Percentiles rank a stretch among this genome's conserved stretches.
Evolutionary conservation across 2,329 filamentous ascomycete species (phyloP).

Genomic region (Amphichorda felina): DNA sequence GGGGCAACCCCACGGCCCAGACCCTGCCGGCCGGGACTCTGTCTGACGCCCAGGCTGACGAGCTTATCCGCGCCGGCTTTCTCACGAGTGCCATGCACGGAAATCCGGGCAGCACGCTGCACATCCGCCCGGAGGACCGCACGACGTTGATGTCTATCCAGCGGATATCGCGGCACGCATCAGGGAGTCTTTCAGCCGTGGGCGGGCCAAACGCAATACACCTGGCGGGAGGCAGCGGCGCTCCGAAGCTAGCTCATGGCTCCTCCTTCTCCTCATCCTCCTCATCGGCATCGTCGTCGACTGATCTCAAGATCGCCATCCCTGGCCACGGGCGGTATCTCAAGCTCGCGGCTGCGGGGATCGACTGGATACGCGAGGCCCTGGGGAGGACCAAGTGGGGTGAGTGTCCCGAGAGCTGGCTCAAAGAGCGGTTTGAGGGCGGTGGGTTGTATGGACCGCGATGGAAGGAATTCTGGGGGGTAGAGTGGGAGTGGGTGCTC

Average conservation of each 20-base stretch:
- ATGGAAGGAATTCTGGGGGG: conserved; percentile 60
- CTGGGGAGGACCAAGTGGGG: conserved; percentile 47
- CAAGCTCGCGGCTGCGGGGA: conserved; percentile 49
- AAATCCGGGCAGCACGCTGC: conserved; percentile 23
- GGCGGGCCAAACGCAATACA: conserved; percentile 57
- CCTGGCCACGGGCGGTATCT: conserved; percentile 57
- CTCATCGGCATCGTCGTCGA: conserved; percentile 7
- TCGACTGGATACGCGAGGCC: conserved; percentile 48
- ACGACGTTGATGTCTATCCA: conserved; percentile 49
- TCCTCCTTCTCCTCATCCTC: background rate
- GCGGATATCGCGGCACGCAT: conserved; percentile 50
- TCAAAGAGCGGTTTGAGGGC: conserved; percentile 62
- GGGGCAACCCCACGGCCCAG: conserved; percentile 32
- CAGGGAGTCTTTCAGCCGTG: conserved; percentile 57
- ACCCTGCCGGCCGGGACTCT: conserved; percentile 20
- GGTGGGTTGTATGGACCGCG: conserved; percentile 29
- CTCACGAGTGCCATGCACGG: conserved; percentile 36
- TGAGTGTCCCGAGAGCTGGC: conserved; percentile 48
- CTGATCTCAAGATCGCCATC: conserved; percentile 36
- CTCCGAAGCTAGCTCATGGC: conserved; percentile 13
- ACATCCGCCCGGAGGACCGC: conserved; percentile 38
- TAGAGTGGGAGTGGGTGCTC: conserved; percentile 60
- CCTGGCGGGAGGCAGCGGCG: conserved; percentile 45
- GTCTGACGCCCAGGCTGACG: conserved; percentile 33
- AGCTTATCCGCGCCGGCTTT: conserved; percentile 55